Evolutionary conservation across 768 basidiomycete species (phyloP), one percentile per base, ranked within the genome.

Genomic region (Termitomyces sp.): DNA sequence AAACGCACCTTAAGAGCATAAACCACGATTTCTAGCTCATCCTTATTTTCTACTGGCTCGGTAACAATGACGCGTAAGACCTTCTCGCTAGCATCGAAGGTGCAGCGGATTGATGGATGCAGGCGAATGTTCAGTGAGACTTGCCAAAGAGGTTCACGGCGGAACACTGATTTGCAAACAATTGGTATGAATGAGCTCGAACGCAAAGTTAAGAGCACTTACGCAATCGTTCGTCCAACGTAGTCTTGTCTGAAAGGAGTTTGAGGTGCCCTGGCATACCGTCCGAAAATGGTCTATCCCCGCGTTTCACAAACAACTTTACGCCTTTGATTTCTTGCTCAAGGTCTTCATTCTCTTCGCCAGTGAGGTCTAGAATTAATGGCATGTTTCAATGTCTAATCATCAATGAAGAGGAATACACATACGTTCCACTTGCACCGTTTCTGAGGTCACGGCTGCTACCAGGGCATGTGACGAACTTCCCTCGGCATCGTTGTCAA

Each of bases 71-170:
- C 69, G 25, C 86, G 83, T 40, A 88, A 70, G 9, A 82, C 77
- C 54, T 77, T 78, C 60, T 88, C 86, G 42, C 80, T 78, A 20
- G 75, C 72, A 60, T 87, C 83, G 68, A 79, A 87, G 25, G 82
- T 77, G 63, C 85, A 87, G 47, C 85, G 81, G 47, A 88, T 77
- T 9, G 82, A 71, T 8, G 84, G 75, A 48, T 76, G 76, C 55
- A 90, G 68, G 29, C 81, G 81, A 47, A 86, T 74, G 67, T 87
- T 88, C 85, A 88, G 85, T 0, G 87, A 83, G 0, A 88, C 84
- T 66, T 89, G 84, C 78, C 85, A 84, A 34, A 89, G 71, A 0
- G 86, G 88, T 63, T 89, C 88, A 5, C 88, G 84, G 7, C 87
- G 83, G 73, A 90, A 88, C 14, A 89, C 88, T 88, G 64, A 9